Evolutionary conservation across 73 alveolate species (phyloP).

Genomic region (Effrenium voratum): DNA sequence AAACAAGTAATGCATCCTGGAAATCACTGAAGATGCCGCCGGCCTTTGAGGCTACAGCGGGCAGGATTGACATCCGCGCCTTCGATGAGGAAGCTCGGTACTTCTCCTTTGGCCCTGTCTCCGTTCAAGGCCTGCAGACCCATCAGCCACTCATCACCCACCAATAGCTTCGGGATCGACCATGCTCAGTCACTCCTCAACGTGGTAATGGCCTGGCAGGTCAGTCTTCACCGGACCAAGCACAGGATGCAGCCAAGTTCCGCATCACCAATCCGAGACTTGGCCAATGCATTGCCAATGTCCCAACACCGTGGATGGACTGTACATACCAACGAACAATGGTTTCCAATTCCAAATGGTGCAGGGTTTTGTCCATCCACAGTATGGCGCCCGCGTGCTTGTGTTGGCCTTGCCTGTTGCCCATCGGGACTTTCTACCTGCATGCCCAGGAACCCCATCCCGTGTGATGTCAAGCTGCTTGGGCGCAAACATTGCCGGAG

Average conservation of each 20-base stretch:
- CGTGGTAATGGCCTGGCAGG: not conserved
- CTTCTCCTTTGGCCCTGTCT: constrained; percentile 88
- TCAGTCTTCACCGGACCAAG: constrained; percentile 28
- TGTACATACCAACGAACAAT: too few species aligned
- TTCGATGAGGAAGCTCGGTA: constrained; percentile 88
- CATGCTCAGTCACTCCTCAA: too few species aligned
- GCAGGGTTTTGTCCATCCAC: too few species aligned
- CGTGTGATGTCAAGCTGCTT: constrained; percentile 63
- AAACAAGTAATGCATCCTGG: too few species aligned
- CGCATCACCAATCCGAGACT: constrained; percentile 87
- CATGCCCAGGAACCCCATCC: constrained; percentile 85
- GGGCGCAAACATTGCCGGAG: not conserved
- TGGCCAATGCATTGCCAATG: not conserved
- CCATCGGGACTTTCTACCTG: too few species aligned
- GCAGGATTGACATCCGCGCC: constrained; percentile 71
- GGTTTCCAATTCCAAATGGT: too few species aligned
- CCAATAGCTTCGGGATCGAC: too few species aligned
- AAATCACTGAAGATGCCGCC: not conserved
- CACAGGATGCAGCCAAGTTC: constrained; percentile 53
- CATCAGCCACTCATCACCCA: not conserved
- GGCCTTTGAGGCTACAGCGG: constrained; percentile 55
- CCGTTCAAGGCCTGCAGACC: constrained; percentile 19
- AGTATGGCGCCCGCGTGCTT: too few species aligned
- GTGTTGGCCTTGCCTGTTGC: too few species aligned
- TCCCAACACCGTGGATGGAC: not conserved